Base-by-base conservation (phyloP, 2,329 filamentous ascomycete genomes). In the Leptographium wingfieldii region DNA sequence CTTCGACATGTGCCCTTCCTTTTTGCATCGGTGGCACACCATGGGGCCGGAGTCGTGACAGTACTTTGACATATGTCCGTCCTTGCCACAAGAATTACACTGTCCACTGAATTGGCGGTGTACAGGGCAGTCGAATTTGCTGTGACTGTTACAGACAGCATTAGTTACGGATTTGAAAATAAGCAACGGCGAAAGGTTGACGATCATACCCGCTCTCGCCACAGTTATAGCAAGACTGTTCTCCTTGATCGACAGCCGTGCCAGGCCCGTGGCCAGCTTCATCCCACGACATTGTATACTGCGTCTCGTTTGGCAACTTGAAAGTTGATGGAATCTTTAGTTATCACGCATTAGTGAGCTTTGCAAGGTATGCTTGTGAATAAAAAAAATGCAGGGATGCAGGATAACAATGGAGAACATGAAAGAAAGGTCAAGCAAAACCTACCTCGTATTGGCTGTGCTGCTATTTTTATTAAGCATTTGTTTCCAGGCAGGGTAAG, bases 121-220 rank as follows among this genome's bases (percentile, higher is more conserved):
- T 59, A 85, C 83, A 22, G 80, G 66, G 66, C 84, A 87, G 9
- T 87, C 83, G 1, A 76, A 71, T 70, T 84, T 86, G 70, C 75
- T 81, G 74, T 87, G 84, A 16, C 83, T 80, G 59, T 25, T 6
- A 3, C 2, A 27, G 12, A 3, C 2, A 27, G 12, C 14, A 25
- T 11, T 16, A 56, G 38, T 22, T 40, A 19, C 11, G 38, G 10
- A 2, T 7, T 5, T 38, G 35, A 56, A 27, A 14, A 10, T 4
- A 56, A 56, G 40, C 3, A 14, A 16, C 35, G 10, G 43, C 14
- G 27, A 10, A 27, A 51, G 25, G 22, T 25, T 27, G 27, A 29
- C 5, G 10, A 12, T 5, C 33, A 27, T 48, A 59, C 56, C 56
- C 56, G 40, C 16, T 11, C 9, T 53, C 22, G 33, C 56, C 56